Evolutionary conservation across 148 eudicot genomes (phyloP).

Genomic region (Persicaria maculosa): DNA sequence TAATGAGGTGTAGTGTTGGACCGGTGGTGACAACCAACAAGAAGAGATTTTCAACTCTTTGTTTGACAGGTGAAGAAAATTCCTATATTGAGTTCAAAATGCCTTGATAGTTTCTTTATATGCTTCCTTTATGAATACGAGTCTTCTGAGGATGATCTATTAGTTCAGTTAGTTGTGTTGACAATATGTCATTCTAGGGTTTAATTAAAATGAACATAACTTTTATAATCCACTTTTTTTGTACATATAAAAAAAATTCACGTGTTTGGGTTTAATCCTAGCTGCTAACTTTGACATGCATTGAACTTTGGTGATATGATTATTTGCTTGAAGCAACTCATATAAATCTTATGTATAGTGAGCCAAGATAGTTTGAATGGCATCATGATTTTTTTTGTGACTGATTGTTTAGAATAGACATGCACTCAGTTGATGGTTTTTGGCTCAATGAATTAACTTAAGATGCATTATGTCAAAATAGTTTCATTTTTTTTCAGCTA

Average conservation of each 20-base stretch:
- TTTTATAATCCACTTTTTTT: not conserved
- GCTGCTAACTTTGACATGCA: too few relatives aligned
- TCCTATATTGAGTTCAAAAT: not conserved
- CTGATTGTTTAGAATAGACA: not conserved
- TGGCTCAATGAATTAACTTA: not conserved
- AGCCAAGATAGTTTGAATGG: not conserved
- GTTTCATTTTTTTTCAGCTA: not conserved
- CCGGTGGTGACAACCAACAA: too few relatives aligned
- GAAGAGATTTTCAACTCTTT: not conserved
- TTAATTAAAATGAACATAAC: not conserved
- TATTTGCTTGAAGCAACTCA: too few relatives aligned
- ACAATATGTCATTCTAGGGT: not conserved
- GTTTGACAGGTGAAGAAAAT: not conserved
- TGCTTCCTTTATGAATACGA: not conserved
- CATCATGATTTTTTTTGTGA: not conserved
- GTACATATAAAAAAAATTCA: not conserved
- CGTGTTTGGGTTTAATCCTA: not conserved
- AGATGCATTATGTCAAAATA: not conserved
- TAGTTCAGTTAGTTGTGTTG: not conserved
- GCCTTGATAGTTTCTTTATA: not conserved
- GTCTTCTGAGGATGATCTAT: not conserved
- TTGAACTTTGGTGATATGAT: too few relatives aligned
- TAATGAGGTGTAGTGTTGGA: too few relatives aligned
- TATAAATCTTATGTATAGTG: not conserved
- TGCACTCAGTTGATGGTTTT: not conserved